These are phyloP conservation scores for Aspergillus haitiensis DNA, from an alignment of 495 filamentous ascomycete genomes.

Conservation along the genomic window DNA sequence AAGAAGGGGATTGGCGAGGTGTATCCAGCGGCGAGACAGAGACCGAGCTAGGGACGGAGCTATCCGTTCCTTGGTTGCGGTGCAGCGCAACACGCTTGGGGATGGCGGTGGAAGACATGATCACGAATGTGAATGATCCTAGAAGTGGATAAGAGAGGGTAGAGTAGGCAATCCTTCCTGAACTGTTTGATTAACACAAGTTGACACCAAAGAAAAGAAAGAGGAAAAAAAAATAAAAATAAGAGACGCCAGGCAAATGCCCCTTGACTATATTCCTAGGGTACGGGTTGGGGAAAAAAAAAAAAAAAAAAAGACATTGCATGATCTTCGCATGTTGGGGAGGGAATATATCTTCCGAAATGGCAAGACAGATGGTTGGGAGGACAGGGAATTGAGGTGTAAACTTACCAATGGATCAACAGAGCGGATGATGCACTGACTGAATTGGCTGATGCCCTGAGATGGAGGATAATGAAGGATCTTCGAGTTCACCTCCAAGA, in stretches of 20 bases:
- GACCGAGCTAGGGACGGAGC: constrained; percentile 62
- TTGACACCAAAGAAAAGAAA: not conserved
- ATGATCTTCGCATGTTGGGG: not conserved
- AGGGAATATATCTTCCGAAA: not conserved
- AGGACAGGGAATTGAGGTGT: not conserved
- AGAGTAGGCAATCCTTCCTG: not conserved
- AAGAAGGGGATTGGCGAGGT: constrained; percentile 75
- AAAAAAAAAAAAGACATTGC: no score
- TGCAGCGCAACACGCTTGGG: constrained; percentile 55
- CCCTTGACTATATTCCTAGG: no score
- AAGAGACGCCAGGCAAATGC: no score
- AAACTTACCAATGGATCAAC: constrained; percentile 16
- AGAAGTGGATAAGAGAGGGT: not conserved
- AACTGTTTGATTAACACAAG: no score
- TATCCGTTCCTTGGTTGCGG: constrained; percentile 52
- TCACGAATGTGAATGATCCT: constrained; percentile 6
- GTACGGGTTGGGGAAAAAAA: no score
- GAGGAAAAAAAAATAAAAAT: not conserved
- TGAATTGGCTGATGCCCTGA: constrained; percentile 10
- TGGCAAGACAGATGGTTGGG: constrained; percentile 1
- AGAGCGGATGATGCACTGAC: constrained; percentile 17
- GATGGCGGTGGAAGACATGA: constrained; percentile 60
- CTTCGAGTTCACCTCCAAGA: constrained; percentile 18
- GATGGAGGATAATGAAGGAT: constrained; percentile 13
- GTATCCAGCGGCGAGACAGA: constrained; percentile 66